Evolutionary conservation across 495 filamentous ascomycete genomes (phyloP), one percentile per base, ranked within the genome.

Genomic region (Neurospora sp.): DNA sequence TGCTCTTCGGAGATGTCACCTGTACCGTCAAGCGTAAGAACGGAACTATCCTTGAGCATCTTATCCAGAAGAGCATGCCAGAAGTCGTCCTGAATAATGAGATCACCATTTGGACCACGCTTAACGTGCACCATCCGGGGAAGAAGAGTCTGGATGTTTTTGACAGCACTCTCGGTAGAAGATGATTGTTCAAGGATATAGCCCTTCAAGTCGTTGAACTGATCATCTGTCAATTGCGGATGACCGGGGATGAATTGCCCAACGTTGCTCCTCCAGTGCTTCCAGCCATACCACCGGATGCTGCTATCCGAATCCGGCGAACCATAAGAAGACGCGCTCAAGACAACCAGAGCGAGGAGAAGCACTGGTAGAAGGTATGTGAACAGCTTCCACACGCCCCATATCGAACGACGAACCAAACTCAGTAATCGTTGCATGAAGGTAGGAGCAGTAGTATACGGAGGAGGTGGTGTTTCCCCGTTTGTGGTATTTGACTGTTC

Each of bases 61-160:
- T 74, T 48, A 12, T 80, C 79, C 40, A 79, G 79, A 23, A 90
- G 75, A 5, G 88, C 88, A 69, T 84, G 79, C 88, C 86, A 90
- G 70, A 90, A 88, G 9, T 87, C 84, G 23, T 86, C 79, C 3
- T 85, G 78, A 69, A 90, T 84, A 59, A 82, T 76, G 0, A 80
- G 70, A 39, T 84, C 82, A 41, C 86, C 86, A 0, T 76, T 76
- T 39, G 81, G 46, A 16, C 54, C 76, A 72, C 86, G 81, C 39
- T 80, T 79, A 39, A 83, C 81, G 70, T 80, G 79, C 5, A 84
- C 78, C 7, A 84, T 54, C n/a, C 70, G 72, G n/a, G 77, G 79
- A 16, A 85, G 20, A n/a, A 82, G 72, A 0, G 46, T 46, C 20
- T 83, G 73, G 14, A 86, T 75, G 20, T 76, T 78, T 1, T 78